Conservation (phyloP, 2,329 filamentous ascomycete species). For the Thermothelomyces thermophilus region DNA sequence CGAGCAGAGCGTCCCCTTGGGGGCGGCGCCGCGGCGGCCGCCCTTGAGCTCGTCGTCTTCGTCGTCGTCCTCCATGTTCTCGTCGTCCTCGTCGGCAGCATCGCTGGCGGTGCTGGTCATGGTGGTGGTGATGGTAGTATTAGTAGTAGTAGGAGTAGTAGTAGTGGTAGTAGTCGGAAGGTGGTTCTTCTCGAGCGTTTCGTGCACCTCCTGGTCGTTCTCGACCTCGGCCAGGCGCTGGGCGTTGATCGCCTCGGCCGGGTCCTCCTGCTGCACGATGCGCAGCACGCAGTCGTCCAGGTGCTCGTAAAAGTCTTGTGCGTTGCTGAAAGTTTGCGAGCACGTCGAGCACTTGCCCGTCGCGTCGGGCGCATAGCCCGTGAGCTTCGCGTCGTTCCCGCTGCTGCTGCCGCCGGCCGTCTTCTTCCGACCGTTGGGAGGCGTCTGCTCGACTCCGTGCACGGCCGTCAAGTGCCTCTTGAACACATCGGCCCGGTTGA, state of each 20-base stretch:
- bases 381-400: constrained; percentile 61
- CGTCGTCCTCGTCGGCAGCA: constrained; percentile 40
- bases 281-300: constrained; percentile 70
- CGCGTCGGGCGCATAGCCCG: constrained; percentile 66
- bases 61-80: constrained; percentile 51
- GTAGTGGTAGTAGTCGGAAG: constrained; percentile 45
- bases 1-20: constrained; percentile 35
- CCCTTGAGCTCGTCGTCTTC: constrained; percentile 52
- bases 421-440: constrained; percentile 84
- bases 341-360: constrained; percentile 96
- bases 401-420: constrained; percentile 33
- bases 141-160: constrained; percentile 40
- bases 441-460: constrained; percentile 86
- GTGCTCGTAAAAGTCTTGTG: constrained; percentile 98
- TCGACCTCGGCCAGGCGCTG: constrained; percentile 60
- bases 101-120: constrained; percentile 30
- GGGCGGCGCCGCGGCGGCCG: constrained; percentile 35
- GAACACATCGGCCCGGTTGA: constrained; percentile 93
- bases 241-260: constrained; percentile 61
- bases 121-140: constrained; percentile 38
- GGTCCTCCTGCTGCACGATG: constrained; percentile 66
- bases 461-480: constrained; percentile 88
- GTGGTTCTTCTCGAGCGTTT: constrained; percentile 59
- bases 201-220: constrained; percentile 55
- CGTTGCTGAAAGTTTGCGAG: constrained; percentile 80